Evolutionary conservation across 2,329 filamentous ascomycete species (phyloP).

Genomic region (Didymella keratinophila): DNA sequence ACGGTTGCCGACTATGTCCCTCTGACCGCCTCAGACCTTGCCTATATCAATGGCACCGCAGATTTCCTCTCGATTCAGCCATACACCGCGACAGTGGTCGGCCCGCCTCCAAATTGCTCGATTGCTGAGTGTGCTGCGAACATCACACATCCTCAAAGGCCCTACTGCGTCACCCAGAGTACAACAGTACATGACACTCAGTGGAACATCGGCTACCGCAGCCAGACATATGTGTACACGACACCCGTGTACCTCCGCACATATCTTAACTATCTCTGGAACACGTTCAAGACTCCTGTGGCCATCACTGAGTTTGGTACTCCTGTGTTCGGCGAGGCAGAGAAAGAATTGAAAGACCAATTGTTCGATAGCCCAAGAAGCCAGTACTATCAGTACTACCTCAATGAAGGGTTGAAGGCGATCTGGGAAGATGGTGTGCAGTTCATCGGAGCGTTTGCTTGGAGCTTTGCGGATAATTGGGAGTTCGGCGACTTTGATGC

Average conservation of each 20-base stretch:
- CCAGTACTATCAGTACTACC: slow-evolving; percentile 63
- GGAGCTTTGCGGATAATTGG: slow-evolving; percentile 63
- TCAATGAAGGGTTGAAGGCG: slow-evolving; percentile 63
- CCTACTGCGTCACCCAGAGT: slow-evolving; percentile 62
- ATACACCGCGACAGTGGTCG: slow-evolving; percentile 65
- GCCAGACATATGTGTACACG: slow-evolving; percentile 65
- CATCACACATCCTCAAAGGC: slow-evolving; percentile 55
- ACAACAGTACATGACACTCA: slow-evolving; percentile 56
- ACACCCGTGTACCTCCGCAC: slow-evolving; percentile 66
- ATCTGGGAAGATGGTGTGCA: slow-evolving; percentile 65
- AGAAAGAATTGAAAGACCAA: slow-evolving; percentile 58
- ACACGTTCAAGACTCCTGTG: slow-evolving; percentile 62
- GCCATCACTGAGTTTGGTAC: slow-evolving; percentile 66
- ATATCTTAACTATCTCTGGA: slow-evolving; percentile 66
- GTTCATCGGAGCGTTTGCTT: slow-evolving; percentile 63
- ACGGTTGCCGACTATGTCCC: slow-evolving; percentile 51
- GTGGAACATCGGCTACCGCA: slow-evolving; percentile 67
- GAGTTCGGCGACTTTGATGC: slow-evolving; percentile 61
- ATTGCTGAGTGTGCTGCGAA: slow-evolving; percentile 60
- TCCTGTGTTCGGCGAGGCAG: slow-evolving; percentile 60
- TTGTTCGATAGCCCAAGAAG: slow-evolving; percentile 63
- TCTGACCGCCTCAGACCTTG: slow-evolving; percentile 58
- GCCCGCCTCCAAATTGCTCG: slow-evolving; percentile 54
- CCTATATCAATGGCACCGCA: slow-evolving; percentile 52
- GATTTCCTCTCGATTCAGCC: slow-evolving; percentile 67